Evolutionary conservation across 495 filamentous ascomycete genomes (phyloP).

Genomic region (Hypoxylon subgilvum): DNA sequence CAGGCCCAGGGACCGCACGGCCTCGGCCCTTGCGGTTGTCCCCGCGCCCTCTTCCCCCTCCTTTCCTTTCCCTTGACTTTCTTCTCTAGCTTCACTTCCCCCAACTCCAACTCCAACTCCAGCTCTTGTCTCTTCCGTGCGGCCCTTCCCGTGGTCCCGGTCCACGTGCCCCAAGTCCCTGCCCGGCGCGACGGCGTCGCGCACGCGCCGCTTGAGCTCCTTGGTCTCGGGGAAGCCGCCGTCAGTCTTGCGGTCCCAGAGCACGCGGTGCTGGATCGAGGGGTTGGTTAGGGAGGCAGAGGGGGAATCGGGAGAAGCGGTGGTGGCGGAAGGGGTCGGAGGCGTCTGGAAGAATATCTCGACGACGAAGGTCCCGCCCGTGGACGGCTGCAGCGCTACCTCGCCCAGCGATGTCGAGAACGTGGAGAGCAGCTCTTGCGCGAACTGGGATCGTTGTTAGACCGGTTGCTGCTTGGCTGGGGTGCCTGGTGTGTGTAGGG

Average conservation of each 20-base stretch:
- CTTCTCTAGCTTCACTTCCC: too few relatives aligned
- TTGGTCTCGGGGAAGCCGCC: constrained; percentile 94
- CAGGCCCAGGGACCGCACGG: too few relatives aligned
- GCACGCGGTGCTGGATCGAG: constrained; percentile 42
- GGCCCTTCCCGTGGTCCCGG: too few relatives aligned
- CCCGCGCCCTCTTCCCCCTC: too few relatives aligned
- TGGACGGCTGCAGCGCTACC: constrained; percentile 84
- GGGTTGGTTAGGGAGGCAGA: constrained; percentile 63
- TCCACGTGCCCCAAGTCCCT: constrained; percentile 86
- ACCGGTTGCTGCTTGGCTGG: neutral
- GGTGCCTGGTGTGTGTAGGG: neutral
- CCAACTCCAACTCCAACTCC: too few relatives aligned
- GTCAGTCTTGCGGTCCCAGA: constrained; percentile 90
- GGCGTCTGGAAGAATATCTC: constrained; percentile 55
- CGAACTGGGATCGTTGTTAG: constrained; percentile 63
- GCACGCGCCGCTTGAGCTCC: constrained; percentile 84
- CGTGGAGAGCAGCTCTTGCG: constrained; percentile 97
- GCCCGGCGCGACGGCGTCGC: constrained; percentile 79
- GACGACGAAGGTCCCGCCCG: constrained; percentile 82
- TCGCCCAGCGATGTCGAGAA: constrained; percentile 87
- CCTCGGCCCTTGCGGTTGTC: too few relatives aligned
- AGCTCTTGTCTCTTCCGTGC: too few relatives aligned
- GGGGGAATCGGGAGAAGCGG: constrained; percentile 18
- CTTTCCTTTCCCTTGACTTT: too few relatives aligned
- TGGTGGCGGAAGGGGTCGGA: constrained; percentile 26